These are phyloP conservation scores for Trichoderma sp. DNA, from an alignment of 2,329 filamentous ascomycete genomes.

Conservation along the genomic window DNA sequence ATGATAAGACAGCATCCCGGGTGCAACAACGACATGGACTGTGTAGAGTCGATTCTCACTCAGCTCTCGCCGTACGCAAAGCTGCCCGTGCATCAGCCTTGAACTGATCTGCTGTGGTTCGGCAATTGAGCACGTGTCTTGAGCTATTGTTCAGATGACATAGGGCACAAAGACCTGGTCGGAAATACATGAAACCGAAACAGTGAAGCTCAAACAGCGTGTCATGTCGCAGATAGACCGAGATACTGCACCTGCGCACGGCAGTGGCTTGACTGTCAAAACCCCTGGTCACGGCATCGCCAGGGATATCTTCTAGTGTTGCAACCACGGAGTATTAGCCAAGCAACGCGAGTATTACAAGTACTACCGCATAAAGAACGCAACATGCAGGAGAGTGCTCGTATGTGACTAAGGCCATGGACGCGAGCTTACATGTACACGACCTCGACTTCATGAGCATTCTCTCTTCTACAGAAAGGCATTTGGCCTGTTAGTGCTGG, in stretches of 20 bases:
- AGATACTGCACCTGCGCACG: neutral
- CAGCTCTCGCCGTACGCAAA: neutral
- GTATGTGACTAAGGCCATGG: neutral
- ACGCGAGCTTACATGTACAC: neutral
- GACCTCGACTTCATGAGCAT: neutral
- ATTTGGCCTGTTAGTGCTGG: neutral
- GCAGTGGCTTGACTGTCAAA: neutral
- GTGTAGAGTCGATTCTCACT: neutral
- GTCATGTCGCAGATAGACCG: slow-evolving; percentile 5
- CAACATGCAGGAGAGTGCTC: neutral
- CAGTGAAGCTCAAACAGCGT: neutral
- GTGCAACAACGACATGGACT: neutral
- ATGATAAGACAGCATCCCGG: neutral
- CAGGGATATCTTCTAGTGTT: slow-evolving; percentile 1
- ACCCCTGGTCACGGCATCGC: neutral
- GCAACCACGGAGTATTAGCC: neutral
- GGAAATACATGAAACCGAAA: slow-evolving; percentile 5
- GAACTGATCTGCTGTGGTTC: neutral
- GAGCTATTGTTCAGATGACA: neutral
- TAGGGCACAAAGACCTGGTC: neutral
- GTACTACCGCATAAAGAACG: neutral
- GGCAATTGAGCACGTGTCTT: slow-evolving; percentile 8
- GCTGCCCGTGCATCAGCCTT: neutral
- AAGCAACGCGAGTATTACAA: neutral
- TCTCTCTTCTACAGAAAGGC: neutral